A percentile compares a stretch with the other conserved stretches of the same genome.
These are phyloP conservation scores for Podosphaera fusca DNA, from an alignment of 2,329 filamentous ascomycete genomes.

Conservation along the genomic window DNA sequence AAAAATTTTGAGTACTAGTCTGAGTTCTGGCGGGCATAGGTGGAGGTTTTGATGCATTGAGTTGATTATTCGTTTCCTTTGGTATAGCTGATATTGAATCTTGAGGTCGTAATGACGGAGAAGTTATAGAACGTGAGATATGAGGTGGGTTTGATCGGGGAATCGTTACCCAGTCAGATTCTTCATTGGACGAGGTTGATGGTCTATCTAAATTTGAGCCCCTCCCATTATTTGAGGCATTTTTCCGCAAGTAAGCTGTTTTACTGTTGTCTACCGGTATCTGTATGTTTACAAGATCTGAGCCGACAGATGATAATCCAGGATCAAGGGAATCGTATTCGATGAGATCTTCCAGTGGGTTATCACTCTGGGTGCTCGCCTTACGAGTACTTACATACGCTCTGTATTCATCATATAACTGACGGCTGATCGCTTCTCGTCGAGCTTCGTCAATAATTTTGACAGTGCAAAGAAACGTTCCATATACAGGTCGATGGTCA, in stretches of 20 bases:
- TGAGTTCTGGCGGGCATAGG: neutral
- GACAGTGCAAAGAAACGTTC: conserved; percentile 64
- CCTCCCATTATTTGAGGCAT: conserved; percentile 37
- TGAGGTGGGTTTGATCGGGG: conserved; percentile 18
- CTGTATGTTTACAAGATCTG: conserved; percentile 49
- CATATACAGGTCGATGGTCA: conserved; percentile 89
- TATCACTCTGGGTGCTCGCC: conserved; percentile 33
- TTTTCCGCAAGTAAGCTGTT: conserved; percentile 49
- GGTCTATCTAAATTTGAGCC: conserved; percentile 50
- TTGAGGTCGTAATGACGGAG: conserved; percentile 6
- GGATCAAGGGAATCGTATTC: conserved; percentile 68
- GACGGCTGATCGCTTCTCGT: conserved; percentile 48
- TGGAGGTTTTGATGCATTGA: too few relatives aligned
- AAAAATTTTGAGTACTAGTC: neutral
- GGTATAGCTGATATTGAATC: neutral
- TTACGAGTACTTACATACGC: conserved; percentile 40
- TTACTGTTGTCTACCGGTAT: conserved; percentile 34
- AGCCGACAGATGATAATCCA: conserved; percentile 45
- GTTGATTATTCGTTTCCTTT: neutral
- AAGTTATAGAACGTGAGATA: neutral
- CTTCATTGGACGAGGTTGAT: conserved; percentile 63
- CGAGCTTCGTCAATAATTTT: conserved; percentile 54
- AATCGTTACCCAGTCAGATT: conserved; percentile 65
- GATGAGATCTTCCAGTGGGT: conserved; percentile 52
- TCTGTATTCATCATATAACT: conserved; percentile 48